Evolutionary conservation across 78 protist genomes (phyloP), one percentile per base, ranked within the genome.

Genomic region (Pelomyxa schiedti): DNA sequence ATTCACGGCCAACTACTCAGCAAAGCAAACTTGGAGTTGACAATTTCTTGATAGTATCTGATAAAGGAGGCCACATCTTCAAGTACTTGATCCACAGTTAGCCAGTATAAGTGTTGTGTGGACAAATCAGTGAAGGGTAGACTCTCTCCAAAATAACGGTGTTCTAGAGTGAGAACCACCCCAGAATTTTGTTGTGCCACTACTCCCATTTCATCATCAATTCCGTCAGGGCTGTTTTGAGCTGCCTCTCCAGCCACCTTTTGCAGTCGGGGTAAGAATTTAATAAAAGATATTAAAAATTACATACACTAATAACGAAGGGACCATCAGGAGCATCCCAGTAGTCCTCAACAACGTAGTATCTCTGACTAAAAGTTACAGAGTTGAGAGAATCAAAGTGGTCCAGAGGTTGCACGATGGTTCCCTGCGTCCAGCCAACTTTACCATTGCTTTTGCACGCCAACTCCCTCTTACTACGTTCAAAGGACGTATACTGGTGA

Each of bases 51-150:
- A 37, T n/a, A 41, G 70, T 67, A 16, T 16, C 43, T 9, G 26
- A 29, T 16, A 16, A 82, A 76, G 72, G 76, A 77, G 67, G 87
- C 87, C 30, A 80, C 81, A 43, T 82, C 87, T 0, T 79, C 81
- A 36, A 82, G 78, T 38, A 78, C 88, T 35, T 83, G 88, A 41
- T 77, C 78, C 8, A 78, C 77, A 64, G 78, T 68, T 16, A 83
- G 16, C 42, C 58, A 69, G 8, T 38, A 28, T 42, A 83, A 26
- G 32, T 72, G 32, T 16, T 77, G 72, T 4, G 78, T 77, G 38
- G 38, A 24, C 6, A 77, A 39, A 8, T 32, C 7, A 53, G 73
- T 66, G 22, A 4, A 24, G 42, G 83, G 83, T 0, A 36, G 16
- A 8, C 69, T 39, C 6, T 77, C 24, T 28, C 88, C 88, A 39